phyloP scores from a whole-genome alignment of 73 alveolate genomes.

The Loxodes magnus region DNA sequence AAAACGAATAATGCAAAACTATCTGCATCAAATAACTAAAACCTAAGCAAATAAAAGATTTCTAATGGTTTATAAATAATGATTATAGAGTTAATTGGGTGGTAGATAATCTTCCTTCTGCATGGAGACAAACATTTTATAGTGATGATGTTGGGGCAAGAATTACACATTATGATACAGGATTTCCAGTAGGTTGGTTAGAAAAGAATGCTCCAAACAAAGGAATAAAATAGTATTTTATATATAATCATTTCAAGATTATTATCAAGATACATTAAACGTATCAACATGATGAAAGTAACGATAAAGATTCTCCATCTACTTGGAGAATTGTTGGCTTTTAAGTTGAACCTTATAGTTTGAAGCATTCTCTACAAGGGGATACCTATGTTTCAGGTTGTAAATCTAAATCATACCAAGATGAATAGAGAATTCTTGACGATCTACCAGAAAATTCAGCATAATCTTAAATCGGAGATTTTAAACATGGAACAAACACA shows the following conservation, averaged over 20 bases:
- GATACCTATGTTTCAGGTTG: not conserved
- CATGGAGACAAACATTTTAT: not conserved
- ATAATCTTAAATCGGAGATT: not conserved
- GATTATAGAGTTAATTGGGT: constrained; percentile 8
- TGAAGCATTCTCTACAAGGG: not conserved
- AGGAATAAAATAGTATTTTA: not conserved
- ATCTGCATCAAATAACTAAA: not conserved
- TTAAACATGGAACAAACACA: not conserved
- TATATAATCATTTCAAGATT: constrained; percentile 4
- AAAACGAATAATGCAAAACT: not conserved
- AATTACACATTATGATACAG: not conserved
- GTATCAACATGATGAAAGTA: not conserved
- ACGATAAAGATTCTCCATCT: too few species aligned
- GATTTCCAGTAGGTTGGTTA: constrained; percentile 5
- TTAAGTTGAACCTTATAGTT: constrained; percentile 8
- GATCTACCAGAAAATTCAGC: not conserved
- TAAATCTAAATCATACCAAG: not conserved
- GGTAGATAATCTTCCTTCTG: constrained; percentile 13
- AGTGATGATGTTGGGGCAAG: not conserved
- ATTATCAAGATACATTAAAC: not conserved
- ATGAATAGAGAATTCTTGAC: not conserved
- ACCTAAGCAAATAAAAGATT: not conserved
- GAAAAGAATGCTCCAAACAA: not conserved
- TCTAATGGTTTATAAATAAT: constrained; percentile 11
- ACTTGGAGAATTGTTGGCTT: constrained; percentile 9